Percentiles rank a stretch among this genome's conserved stretches.
These are phyloP conservation scores for Mycosphaerella sp. DNA, from an alignment of 2,329 filamentous ascomycete species.

Conservation along the genomic window DNA sequence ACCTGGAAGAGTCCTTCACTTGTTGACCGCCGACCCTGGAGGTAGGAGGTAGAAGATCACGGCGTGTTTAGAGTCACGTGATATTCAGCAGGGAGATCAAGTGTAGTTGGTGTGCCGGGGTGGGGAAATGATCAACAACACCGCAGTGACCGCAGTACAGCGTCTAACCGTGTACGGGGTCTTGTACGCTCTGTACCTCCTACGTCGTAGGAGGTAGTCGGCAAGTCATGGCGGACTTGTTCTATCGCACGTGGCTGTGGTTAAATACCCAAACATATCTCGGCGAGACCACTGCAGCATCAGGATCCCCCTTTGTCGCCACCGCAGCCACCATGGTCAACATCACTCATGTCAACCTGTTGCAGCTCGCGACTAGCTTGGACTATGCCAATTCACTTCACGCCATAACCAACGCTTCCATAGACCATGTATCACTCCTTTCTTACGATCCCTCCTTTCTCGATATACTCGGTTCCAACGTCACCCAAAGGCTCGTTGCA, in stretches of 20 bases:
- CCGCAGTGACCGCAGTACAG: slow-evolving; percentile 1
- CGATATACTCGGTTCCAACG: slow-evolving; percentile 31
- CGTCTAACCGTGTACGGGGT: too few species aligned
- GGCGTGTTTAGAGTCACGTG: too few species aligned
- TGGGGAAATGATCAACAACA: slow-evolving; percentile 2
- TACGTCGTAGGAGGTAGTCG: neutral
- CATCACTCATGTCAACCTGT: slow-evolving; percentile 31
- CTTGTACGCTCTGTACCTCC: too few species aligned
- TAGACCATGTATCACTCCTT: slow-evolving; percentile 27
- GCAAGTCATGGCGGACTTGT: slow-evolving; percentile 12
- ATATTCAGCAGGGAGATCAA: too few species aligned
- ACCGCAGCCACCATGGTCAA: slow-evolving; percentile 27
- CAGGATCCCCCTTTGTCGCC: neutral
- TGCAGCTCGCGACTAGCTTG: slow-evolving; percentile 30
- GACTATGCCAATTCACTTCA: slow-evolving; percentile 29
- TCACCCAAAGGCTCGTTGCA: slow-evolving; percentile 26
- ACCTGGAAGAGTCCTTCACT: too few species aligned
- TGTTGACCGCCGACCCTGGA: too few species aligned
- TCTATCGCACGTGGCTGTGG: neutral
- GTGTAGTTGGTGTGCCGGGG: too few species aligned
- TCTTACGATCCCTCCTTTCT: slow-evolving; percentile 30
- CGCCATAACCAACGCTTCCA: slow-evolving; percentile 27
- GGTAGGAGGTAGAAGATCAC: too few species aligned
- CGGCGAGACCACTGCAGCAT: neutral
- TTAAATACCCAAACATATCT: neutral